phyloP scores from a whole-genome alignment of 257 asterid genomes.

The Scutellaria galericulata region DNA sequence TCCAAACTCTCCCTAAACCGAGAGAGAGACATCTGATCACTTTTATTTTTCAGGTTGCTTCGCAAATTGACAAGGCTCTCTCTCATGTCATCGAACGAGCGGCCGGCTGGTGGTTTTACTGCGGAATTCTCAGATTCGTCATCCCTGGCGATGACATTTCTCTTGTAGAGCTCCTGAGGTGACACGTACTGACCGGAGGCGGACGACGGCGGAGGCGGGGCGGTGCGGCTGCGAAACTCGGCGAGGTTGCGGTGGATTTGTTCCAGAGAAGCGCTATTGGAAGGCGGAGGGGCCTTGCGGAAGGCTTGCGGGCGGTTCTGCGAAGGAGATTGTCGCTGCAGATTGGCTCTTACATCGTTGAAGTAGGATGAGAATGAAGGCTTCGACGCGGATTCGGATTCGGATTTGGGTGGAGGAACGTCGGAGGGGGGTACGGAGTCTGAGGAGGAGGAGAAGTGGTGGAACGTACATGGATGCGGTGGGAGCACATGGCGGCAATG shows the following conservation, averaged over 20 bases:
- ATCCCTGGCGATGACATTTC: constrained; percentile 1
- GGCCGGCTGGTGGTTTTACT: neutral
- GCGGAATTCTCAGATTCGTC: neutral
- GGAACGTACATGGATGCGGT: no score
- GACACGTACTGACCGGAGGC: no score
- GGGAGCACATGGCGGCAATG: no score
- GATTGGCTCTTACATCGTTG: no score
- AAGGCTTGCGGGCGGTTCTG: neutral
- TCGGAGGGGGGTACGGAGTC: no score
- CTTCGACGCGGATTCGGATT: no score
- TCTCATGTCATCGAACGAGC: constrained; percentile 27
- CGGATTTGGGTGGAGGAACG: no score
- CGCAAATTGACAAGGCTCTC: constrained; percentile 34
- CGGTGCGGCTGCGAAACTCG: constrained; percentile 44
- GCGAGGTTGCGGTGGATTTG: constrained; percentile 43
- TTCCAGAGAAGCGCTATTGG: constrained; percentile 18
- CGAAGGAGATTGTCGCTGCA: no score
- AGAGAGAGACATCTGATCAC: constrained; percentile 16
- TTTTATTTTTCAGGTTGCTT: neutral
- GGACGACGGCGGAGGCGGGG: constrained; percentile 34
- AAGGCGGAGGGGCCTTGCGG: constrained; percentile 33
- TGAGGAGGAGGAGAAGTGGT: no score
- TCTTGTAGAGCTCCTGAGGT: no score
- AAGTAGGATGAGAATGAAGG: no score
- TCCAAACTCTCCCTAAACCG: constrained; percentile 25